Base-by-base conservation (phyloP, 441 rosid genomes). In the Croton setiger region DNA sequence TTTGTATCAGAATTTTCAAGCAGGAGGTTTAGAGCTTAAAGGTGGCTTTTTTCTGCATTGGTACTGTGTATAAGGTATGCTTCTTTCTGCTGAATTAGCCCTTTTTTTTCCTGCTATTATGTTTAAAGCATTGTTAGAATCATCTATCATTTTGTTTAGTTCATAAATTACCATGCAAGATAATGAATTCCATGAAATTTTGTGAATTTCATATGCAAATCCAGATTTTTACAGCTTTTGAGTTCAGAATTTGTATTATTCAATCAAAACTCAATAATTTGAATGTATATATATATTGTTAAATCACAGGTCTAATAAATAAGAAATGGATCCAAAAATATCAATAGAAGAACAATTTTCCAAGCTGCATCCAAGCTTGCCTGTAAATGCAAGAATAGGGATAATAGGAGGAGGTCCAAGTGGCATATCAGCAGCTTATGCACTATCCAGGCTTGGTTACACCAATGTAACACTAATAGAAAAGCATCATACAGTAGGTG, bases 331-430 rank as follows among this genome's bases (percentile, higher is more conserved):
- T 35, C 62, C 64, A 36, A 68, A 53, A 61, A 69, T 80, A 45
- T 70, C 87, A 70, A 23, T 85, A 45, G 91, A 86, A 54, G 91
- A 83, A 44, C 90, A 85, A 52, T 82, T 86, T 69, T 72, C 78
- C 66, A 88, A 82, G 83, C 78, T 86, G 65, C 91, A 88, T 78
- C 94, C 94, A 20, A 61, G 84, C 75, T 80, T 85, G 27, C 86
- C 86, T 0, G 68, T 81, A 73, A 69, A 80, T 71, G 72, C 91
- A 15, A 84, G 87, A 68, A 80, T 88, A 7, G 88, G 88, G 59
- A 82, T 88, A 47, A 67, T 88, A 4, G 94, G 91, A 78, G 91
- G 76, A 0, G 94, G 91, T 70, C 94, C 94, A 37, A 84, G 95
- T 58, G 91, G 88, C 68, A 39, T 87, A 57, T 88, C 95, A 23